Evolutionary conservation across 2,329 filamentous ascomycete genomes (phyloP), one percentile per base, ranked within the genome.

Genomic region (Aspergillus tanneri): DNA sequence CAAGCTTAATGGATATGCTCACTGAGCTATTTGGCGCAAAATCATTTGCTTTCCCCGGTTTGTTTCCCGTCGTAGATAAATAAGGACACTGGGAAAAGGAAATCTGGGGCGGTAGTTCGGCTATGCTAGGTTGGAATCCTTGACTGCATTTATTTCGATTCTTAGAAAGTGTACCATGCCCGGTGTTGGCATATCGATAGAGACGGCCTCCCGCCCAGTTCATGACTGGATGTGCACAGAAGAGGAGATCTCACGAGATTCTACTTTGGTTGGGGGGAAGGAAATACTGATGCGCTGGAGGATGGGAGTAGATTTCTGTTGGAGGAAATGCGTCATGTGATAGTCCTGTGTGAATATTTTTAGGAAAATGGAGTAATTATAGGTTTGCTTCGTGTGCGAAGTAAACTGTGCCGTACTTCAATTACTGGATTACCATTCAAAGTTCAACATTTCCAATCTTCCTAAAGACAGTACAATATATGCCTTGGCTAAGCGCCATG

Each of bases 191-290:
- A 55, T 72, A 66, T 28, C 71, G 70, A 41, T 66, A 65, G 19
- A 75, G 60, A 44, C 66, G 67, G 24, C 72, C 71, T 46, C 72
- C 71, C 19, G 68, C 73, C 72, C 72, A 74, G 46, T 74, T 74
- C 72, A 75, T 75, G 6, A 11, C 41, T 21, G 21, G 2, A 25
- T 5, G 22, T 24, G 35, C 11, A 36, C n/a, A 27, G 14, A n/a
- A 6, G 5, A 34, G n/a, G 28, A 25, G 7, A 32, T 16, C 11
- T 18, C 11, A 34, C 11, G 41, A 18, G 8, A 32, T 28, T n/a
- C n/a, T n/a, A n/a, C n/a, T n/a, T 9, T 37, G 4, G 4, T 38
- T n/a, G 10, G 14, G 36, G 9, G 19, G 12, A 23, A 11, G 19
- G 5, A 23, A 14, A 3, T 3, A 9, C 9, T 34, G 10, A 0